A percentile compares a stretch with the other conserved stretches of the same genome.
These are phyloP conservation scores for Kitagawia praeruptora DNA, from an alignment of 129 eudicot genomes.

Conservation along the genomic window DNA sequence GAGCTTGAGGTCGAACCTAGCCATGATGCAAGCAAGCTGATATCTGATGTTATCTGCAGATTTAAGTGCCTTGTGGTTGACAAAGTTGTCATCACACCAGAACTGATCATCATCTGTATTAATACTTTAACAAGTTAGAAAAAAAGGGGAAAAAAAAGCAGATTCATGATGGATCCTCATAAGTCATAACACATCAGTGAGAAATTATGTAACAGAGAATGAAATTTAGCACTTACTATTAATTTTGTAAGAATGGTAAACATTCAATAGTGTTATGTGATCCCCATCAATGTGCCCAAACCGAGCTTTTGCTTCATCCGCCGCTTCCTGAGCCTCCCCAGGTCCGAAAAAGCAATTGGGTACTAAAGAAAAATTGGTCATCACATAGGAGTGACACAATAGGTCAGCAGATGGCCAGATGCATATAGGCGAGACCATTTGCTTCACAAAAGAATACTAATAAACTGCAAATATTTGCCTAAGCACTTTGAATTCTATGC, in stretches of 20 bases:
- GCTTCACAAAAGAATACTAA: conserved; percentile 91
- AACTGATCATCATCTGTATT: conserved; percentile 81
- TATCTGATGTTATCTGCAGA: conserved; percentile 91
- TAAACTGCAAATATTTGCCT: conserved; percentile 74
- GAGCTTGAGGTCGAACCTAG: conserved; percentile 56
- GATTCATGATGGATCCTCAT: too few species aligned
- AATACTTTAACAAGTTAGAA: not conserved
- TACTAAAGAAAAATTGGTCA: conserved; percentile 85
- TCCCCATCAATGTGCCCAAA: conserved; percentile 91
- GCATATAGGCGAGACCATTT: conserved; percentile 66
- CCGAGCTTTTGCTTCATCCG: conserved; percentile 89
- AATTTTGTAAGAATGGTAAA: conserved; percentile 91
- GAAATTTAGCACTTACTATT: conserved; percentile 45
- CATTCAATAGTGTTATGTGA: conserved; percentile 82
- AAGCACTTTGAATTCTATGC: conserved; percentile 72
- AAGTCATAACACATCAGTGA: too few species aligned
- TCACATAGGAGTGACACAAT: conserved; percentile 92
- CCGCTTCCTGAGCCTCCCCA: conserved; percentile 91
- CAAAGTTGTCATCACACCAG: conserved; percentile 88
- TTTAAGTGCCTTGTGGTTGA: conserved; percentile 72
- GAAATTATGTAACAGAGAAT: too few species aligned
- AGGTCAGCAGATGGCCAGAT: conserved; percentile 93
- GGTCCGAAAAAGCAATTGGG: conserved; percentile 99
- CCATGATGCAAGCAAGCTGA: conserved; percentile 81
- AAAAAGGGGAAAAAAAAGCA: too few species aligned